These are phyloP conservation scores for Blastobotrys arbuscula DNA, from an alignment of 1,139 yeast genomes.

Conservation along the genomic window DNA sequence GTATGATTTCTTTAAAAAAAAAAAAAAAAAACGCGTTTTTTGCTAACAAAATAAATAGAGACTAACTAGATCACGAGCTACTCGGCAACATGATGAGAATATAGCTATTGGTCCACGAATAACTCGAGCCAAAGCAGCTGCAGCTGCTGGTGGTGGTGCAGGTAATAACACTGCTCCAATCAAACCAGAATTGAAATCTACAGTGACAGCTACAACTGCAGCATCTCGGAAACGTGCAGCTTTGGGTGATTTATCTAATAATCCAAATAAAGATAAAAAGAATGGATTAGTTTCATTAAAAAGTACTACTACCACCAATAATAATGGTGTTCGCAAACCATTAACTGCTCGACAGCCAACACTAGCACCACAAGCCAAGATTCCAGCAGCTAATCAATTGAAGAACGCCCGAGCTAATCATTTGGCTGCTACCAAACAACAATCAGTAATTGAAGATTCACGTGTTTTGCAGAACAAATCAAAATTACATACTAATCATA, in stretches of 20 bases:
- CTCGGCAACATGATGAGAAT: conserved; percentile 15
- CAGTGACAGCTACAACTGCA: neutral
- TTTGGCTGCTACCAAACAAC: conserved; percentile 5
- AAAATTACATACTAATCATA: neutral
- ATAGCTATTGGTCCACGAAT: conserved; percentile 12
- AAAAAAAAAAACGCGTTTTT: neutral
- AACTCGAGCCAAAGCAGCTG: conserved; percentile 17
- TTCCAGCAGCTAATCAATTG: conserved; percentile 3
- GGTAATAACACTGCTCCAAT: conserved; percentile 2
- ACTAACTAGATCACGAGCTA: conserved; percentile 14
- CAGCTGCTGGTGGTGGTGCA: conserved; percentile 13
- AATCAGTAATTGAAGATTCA: conserved; percentile 8
- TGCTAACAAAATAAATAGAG: conserved; percentile 6
- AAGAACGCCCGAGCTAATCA: conserved; percentile 7
- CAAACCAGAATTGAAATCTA: conserved; percentile 3
- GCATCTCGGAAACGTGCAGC: conserved; percentile 15
- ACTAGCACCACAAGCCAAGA: conserved; percentile 8
- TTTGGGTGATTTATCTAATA: conserved; percentile 15
- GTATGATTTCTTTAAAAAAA: neutral
- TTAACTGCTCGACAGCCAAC: conserved; percentile 10
- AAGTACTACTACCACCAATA: neutral
- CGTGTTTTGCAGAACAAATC: neutral
- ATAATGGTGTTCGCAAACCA: conserved; percentile 2
- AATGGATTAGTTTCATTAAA: conserved; percentile 5
- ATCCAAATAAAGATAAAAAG: conserved; percentile 11